These are phyloP conservation scores for Tylopilus sp. DNA, from an alignment of 1,284 basidiomycete genomes.

Conservation along the genomic window DNA sequence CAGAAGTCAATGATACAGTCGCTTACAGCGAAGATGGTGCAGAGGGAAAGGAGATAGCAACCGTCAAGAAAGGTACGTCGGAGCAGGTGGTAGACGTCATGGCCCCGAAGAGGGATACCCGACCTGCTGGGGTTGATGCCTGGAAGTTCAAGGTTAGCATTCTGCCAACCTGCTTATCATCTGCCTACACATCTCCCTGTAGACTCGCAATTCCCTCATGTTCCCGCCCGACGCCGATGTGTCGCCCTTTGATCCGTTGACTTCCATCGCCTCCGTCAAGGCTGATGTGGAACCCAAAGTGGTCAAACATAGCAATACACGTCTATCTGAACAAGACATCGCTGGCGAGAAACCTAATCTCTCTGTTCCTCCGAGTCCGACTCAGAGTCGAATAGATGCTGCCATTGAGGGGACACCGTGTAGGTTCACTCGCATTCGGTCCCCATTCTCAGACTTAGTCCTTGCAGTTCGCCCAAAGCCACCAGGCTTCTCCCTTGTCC, in stretches of 20 bases:
- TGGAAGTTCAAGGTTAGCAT: slow-evolving; percentile 82
- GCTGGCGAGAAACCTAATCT: slow-evolving; percentile 40
- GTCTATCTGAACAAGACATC: slow-evolving; percentile 66
- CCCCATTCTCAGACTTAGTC: slow-evolving; percentile 3
- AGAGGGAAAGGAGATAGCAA: slow-evolving; percentile 25
- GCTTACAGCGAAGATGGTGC: slow-evolving; percentile 26
- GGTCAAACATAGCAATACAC: slow-evolving; percentile 77
- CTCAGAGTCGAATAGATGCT: slow-evolving; percentile 81
- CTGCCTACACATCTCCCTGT: slow-evolving; percentile 7
- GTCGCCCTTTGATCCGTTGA: slow-evolving; percentile 65
- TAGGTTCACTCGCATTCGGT: slow-evolving; percentile 34
- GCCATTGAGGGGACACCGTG: slow-evolving; percentile 83
- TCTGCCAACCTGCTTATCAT: not conserved
- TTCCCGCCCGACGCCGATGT: slow-evolving; percentile 87
- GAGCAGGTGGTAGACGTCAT: slow-evolving; percentile 56
- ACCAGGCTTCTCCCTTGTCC: slow-evolving; percentile 69
- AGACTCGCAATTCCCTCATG: slow-evolving; percentile 91
- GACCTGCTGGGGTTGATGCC: slow-evolving; percentile 67
- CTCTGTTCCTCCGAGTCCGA: slow-evolving; percentile 78
- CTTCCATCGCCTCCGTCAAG: slow-evolving; percentile 32
- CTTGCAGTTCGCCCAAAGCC: slow-evolving; percentile 54
- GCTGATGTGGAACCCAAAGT: slow-evolving; percentile 52
- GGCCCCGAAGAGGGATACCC: slow-evolving; percentile 70
- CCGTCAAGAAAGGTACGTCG: slow-evolving; percentile 22
- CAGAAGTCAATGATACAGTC: slow-evolving; percentile 28